These are phyloP conservation scores for Cryptosporidium tyzzeri DNA, from an alignment of 169 alveolate genomes.

Conservation along the genomic window DNA sequence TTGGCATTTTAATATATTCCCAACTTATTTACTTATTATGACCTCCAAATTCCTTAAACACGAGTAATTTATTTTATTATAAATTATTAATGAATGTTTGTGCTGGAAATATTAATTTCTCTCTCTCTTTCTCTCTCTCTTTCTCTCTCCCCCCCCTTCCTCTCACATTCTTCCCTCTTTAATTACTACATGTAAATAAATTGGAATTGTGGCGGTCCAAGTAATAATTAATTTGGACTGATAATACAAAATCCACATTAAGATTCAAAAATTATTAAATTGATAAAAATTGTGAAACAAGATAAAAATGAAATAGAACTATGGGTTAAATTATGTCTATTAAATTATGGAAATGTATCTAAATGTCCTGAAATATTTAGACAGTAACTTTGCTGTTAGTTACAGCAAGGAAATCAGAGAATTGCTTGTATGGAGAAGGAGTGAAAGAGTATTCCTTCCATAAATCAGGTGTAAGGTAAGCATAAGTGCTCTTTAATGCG, in stretches of 20 bases:
- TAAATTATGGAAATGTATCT: background rate
- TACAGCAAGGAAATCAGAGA: slow-evolving; percentile 92
- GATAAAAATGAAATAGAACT: background rate
- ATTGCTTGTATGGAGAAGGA: slow-evolving; percentile 93
- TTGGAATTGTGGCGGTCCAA: background rate
- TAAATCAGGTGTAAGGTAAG: slow-evolving; percentile 99
- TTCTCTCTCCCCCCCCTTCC: background rate
- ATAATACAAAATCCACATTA: too few species aligned
- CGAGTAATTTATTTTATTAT: background rate
- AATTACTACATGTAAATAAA: background rate
- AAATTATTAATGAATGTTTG: too few species aligned
- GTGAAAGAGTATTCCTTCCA: slow-evolving; percentile 92
- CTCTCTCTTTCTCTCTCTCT: background rate
- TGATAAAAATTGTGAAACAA: background rate
- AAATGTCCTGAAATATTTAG: slow-evolving; percentile 16
- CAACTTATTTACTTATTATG: background rate
- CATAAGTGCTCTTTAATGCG: slow-evolving; percentile 96
- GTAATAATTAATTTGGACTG: background rate
- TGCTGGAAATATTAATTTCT: background rate
- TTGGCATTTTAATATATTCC: slow-evolving; percentile 13
- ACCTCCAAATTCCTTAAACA: background rate
- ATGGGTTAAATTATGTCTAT: slow-evolving; percentile 3
- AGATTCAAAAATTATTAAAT: background rate
- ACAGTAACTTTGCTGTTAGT: slow-evolving; percentile 48
- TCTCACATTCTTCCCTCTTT: background rate